Base-by-base conservation (phyloP, 257 asterid species). In the Solanum commersonii region DNA sequence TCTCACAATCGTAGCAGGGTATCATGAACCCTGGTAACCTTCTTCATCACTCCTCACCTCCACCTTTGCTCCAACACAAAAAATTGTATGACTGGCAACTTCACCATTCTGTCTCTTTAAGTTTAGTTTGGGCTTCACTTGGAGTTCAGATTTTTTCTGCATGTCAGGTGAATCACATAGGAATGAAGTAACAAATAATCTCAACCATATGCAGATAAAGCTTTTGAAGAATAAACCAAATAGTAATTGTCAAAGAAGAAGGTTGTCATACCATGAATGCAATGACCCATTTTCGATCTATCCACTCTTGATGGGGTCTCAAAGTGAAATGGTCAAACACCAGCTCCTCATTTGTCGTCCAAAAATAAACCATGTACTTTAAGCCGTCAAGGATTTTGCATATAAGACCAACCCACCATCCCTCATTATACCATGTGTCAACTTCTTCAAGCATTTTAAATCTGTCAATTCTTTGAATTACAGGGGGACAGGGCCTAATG, bases 371-470 rank as follows among this genome's bases (percentile, higher is more conserved):
- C 0, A 74, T 87, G 85, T 93, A 95, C 78, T 87, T 91, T 14
- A 71, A 59, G 87, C 85, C 92, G 76, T 87, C 94, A 73, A 91
- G 90, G 88, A 92, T 92, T 90, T 89, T 90, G 74, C 93, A 90
- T 77, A 94, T 87, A 83, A 93, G 79, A 65, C 97, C 98, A 76
- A 89, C 93, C 98, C 98, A 95, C 98, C 98, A 95, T 40, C 97
- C 98, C 5, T 94, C 96, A 20, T 94, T 92, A 68, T 91, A 92
- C 95, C 96, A 94, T 35, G 94, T 95, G 70, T 95, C 97, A 86
- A 94, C 96, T 88, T 89, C 92, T 87, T 95, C 95, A 46, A 92
- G 93, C 91, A 89, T 89, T 88, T 87, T 85, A 89, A 88, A 94
- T 74, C 91, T 87, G 81, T 88, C 91, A 10, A 70, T 11, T 42